A percentile compares a stretch with the other conserved stretches of the same genome.
phyloP scores from a whole-genome alignment of 129 eudicot genomes.

The Artemisia annua region DNA sequence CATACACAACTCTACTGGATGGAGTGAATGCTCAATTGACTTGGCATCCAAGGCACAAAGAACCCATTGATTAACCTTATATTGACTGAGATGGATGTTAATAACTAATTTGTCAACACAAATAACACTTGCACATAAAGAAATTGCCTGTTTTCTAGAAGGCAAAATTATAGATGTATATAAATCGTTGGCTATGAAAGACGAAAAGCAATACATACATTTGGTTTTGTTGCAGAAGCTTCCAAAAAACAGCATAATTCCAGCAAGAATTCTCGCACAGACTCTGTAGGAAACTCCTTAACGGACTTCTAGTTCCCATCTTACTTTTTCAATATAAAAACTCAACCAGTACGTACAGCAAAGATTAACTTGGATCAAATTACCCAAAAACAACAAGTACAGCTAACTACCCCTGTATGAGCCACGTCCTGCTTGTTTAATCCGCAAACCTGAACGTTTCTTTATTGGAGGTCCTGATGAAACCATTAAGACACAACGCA shows the following conservation, averaged over 20 bases:
- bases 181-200: slow-evolving; percentile 3
- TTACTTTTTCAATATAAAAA: slow-evolving; percentile 30
- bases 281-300: slow-evolving; percentile 64
- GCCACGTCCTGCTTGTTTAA: slow-evolving; percentile 91
- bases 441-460: slow-evolving; percentile 79
- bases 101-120: slow-evolving; percentile 1
- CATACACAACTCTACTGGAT: not conserved
- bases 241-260: slow-evolving; percentile 97
- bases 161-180: not conserved
- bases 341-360: slow-evolving; percentile 29
- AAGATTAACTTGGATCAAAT: slow-evolving; percentile 35
- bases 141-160: not conserved
- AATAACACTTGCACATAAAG: slow-evolving; percentile 14
- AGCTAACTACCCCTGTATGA: slow-evolving; percentile 88
- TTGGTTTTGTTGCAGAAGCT: slow-evolving; percentile 61
- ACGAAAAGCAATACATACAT: slow-evolving; percentile 53
- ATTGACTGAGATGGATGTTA: too few species aligned
- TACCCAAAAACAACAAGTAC: slow-evolving; percentile 23
- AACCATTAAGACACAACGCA: slow-evolving; percentile 54
- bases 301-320: slow-evolving; percentile 50
- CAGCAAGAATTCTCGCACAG: slow-evolving; percentile 78
- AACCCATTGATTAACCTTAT: too few species aligned
- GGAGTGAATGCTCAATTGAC: not conserved
- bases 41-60: not conserved
- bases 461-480: slow-evolving; percentile 88